Evolutionary conservation across 169 alveolate genomes (phyloP).

Genomic region (Plasmodium cynomolgi): DNA sequence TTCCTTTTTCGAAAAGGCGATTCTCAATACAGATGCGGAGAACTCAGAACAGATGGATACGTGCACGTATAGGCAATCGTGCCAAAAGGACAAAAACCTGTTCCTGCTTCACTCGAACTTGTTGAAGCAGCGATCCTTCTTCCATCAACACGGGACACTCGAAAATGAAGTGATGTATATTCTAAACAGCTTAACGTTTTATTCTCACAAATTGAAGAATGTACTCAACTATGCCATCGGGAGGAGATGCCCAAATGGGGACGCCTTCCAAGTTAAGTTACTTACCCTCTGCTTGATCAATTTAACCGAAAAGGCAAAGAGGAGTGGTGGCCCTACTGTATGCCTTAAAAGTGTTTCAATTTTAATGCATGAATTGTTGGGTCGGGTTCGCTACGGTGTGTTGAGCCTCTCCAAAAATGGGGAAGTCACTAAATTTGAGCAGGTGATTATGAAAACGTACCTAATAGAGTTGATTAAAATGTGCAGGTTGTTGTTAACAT

Average conservation of each 20-base stretch:
- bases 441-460: constrained; percentile 36
- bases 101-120: constrained; percentile 12
- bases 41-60: not conserved
- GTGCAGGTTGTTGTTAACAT: constrained; percentile 2
- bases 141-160: not conserved
- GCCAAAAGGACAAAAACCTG: constrained; percentile 1
- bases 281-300: constrained; percentile 30
- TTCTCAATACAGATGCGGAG: not conserved
- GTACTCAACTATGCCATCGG: constrained; percentile 25
- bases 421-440: constrained; percentile 30
- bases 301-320: constrained; percentile 26
- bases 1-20: constrained; percentile 15
- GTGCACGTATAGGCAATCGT: not conserved
- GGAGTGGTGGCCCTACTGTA: not conserved
- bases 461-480: constrained; percentile 24
- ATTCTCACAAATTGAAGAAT: constrained; percentile 45
- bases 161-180: constrained; percentile 21
- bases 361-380: constrained; percentile 18
- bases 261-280: constrained; percentile 8
- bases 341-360: not conserved
- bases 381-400: not conserved
- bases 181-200: constrained; percentile 24
- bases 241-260: constrained; percentile 1
- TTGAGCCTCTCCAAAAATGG: constrained; percentile 6
- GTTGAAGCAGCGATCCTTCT: constrained; percentile 28